Evolutionary conservation across 2,329 filamentous ascomycete species (phyloP), one percentile per base, ranked within the genome.

Genomic region (Trichophyton simii): DNA sequence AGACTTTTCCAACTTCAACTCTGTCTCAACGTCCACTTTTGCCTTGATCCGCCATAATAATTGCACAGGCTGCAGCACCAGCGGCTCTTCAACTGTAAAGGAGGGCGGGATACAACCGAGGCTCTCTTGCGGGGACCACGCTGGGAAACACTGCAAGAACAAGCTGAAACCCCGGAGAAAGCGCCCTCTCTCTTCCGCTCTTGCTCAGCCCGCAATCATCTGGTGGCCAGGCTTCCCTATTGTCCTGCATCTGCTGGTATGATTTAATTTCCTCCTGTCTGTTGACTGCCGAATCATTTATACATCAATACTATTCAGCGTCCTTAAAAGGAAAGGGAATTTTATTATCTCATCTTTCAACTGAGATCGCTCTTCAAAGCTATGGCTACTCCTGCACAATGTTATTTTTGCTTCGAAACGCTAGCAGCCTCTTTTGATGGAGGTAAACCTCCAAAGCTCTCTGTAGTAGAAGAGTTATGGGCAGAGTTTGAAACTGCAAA

Each of bases 371-470:
- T 22, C 13, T 34, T 54, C 22, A n/a, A 52, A 52, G 18, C 18
- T 38, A 97, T 97, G 92, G 92, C 94, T 57, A 87, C 87, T 62
- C 76, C 83, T 68, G 87, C 86, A 63, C 92, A 97, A 76, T 96
- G 91, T 75, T 85, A 92, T 70, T 91, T 87, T 75, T 96, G 91
- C 79, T 97, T 99, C 79, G 94, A 99, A 76, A 81, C 81, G 46
- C 84, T 99, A 42, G 81, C 84, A 58, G 87, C 91, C 60, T 83
- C 85, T 63, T 88, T 95, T 67, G 83, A 89, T 67, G 78, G 82
- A 65, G 86, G 87, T 64, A 79, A 85, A 62, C 77, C 88, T 9
- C 79, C 91, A 67, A 80, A 79, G 57, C 83, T 97, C 25, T 73
- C 78, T 50, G 80, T 87, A 65, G 81, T 96, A 63, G 83, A 92